Evolutionary conservation across 2,329 filamentous ascomycete species (phyloP).

Genomic region (Trichoderma arundinaceum): DNA sequence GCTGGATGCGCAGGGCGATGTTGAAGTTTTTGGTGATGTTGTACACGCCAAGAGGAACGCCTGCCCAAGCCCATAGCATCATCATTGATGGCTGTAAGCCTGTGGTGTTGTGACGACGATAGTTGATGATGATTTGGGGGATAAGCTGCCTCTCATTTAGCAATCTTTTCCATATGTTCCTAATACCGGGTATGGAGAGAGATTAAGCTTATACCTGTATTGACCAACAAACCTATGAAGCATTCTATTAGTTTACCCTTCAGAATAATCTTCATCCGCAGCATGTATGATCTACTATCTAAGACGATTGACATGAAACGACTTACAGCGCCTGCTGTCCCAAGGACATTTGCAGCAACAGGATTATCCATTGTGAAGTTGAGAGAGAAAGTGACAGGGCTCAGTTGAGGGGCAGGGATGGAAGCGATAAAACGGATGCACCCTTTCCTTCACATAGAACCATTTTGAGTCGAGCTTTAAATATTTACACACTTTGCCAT

Average conservation of each 20-base stretch:
- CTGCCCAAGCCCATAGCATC: conserved; percentile 72
- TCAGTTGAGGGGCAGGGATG: neutral
- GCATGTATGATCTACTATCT: no score
- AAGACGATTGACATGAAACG: neutral
- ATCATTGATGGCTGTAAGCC: conserved; percentile 74
- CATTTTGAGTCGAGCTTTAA: neutral
- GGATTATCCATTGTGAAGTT: conserved; percentile 56
- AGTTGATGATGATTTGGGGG: conserved; percentile 73
- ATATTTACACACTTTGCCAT: neutral
- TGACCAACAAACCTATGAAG: conserved; percentile 63
- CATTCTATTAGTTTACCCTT: neutral
- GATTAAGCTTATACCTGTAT: conserved; percentile 55
- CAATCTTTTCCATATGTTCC: neutral
- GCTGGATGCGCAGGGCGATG: conserved; percentile 50
- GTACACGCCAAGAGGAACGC: conserved; percentile 66
- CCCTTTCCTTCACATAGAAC: no score
- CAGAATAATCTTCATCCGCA: no score
- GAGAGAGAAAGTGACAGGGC: neutral
- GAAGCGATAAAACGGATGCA: no score
- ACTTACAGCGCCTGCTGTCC: conserved; percentile 62
- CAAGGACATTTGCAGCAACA: conserved; percentile 62
- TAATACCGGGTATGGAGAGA: neutral
- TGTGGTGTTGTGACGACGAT: conserved; percentile 67
- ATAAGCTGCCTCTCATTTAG: conserved; percentile 55
- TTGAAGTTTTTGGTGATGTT: conserved; percentile 52